Evolutionary conservation across 140 eudicot genomes (phyloP).

Genomic region (Senecio squalidus): DNA sequence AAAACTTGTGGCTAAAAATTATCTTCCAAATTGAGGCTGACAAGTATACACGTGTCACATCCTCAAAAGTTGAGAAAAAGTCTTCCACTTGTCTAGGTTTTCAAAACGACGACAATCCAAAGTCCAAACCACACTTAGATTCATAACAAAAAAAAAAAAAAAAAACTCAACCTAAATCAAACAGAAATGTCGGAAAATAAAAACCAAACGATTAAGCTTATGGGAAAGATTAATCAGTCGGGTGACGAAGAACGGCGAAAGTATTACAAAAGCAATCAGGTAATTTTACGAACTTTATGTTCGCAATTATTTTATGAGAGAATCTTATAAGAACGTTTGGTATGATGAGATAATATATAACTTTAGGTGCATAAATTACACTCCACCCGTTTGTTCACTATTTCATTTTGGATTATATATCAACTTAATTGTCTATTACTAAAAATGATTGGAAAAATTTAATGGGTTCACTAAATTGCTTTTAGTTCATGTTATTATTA

Average conservation of each 20-base stretch:
- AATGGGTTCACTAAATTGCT: no score
- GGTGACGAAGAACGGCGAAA: conserved; percentile 13
- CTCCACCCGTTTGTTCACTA: no score
- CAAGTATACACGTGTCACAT: conserved; percentile 5
- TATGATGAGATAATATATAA: no score
- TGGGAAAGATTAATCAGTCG: conserved; percentile 49
- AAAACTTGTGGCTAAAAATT: conserved; percentile 22
- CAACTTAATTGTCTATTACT: no score
- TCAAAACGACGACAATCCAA: conserved; percentile 11
- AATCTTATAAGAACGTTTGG: no score
- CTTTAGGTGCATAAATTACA: no score
- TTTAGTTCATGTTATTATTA: no score
- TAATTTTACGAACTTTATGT: background rate
- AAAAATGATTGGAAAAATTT: no score
- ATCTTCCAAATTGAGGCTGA: background rate
- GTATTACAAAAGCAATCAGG: conserved; percentile 13
- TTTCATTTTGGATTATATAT: no score
- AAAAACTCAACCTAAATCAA: background rate
- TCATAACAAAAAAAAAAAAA: background rate
- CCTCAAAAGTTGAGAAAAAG: no score
- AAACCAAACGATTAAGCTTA: conserved; percentile 47
- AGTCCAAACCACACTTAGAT: background rate
- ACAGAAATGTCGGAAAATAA: conserved; percentile 40
- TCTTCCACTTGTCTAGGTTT: background rate
- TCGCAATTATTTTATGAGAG: no score